Base-by-base conservation (phyloP, 768 basidiomycete genomes). In the Tylopilus intermedius region DNA sequence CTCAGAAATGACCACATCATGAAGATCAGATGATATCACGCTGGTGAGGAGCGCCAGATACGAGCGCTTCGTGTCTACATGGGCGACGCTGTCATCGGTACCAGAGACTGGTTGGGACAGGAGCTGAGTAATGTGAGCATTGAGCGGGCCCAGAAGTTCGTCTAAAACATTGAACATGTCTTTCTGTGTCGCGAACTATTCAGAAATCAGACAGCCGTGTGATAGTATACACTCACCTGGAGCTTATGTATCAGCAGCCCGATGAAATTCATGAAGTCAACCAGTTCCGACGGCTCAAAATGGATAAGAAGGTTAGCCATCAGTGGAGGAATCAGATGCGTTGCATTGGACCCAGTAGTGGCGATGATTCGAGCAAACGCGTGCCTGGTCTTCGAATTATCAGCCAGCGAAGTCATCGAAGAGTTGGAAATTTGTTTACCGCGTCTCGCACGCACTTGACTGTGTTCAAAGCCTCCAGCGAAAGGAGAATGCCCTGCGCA, bases 201-300 rank as follows among this genome's bases (percentile, higher is more conserved):
- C 18, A 58, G 50, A 30, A 33, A 8, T 42, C 13, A 26, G 21
- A 38, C 29, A 21, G 54, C n/a, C 10, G 5, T 21, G 22, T 49
- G 26, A 15, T 5, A 29, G 47, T 29, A 14, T 43, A 45, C 22
- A 56, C 68, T 50, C 54, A 93, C 94, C 77, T 92, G 90, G 50
- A 98, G 80, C 65, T 90, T 90, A 67, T 95, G 92, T 48, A 94
- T 86, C 49, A 97, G 74, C 8, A 96, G 75, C 7, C 88, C 88
- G 50, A 99, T 88, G 74, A 99, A 98, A 62, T 86, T 88, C 79
- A 98, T 86, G 62, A 98, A 95, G 65, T 99, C 96, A 27, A 88
- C 85, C 52, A 99, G 74, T 68, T 99, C 96, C 7, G 86, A 81
- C 1, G 93, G 87, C 58, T 96, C 92, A 62, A 94, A 94, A 60